Evolutionary conservation across 305 asterid genomes (phyloP).

Genomic region (Rubia peregrina): DNA sequence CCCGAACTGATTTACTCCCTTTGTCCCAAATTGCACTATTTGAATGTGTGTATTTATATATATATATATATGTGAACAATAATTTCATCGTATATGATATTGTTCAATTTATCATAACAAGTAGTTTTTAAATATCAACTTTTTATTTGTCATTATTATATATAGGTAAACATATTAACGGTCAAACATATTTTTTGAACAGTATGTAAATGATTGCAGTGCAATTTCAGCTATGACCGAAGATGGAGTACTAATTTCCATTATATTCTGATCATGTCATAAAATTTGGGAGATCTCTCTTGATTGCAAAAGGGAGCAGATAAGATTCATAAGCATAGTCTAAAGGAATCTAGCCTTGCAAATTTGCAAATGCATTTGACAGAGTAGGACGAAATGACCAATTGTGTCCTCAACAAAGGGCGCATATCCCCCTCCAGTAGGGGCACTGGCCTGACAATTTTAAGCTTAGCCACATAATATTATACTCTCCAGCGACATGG

Average conservation of each 20-base stretch:
- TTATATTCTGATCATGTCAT: constrained; percentile 39
- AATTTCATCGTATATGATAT: too few species aligned
- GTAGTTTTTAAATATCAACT: too few species aligned
- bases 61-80: too few species aligned
- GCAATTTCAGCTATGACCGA: too few species aligned
- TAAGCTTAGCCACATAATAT: not conserved
- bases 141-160: too few species aligned
- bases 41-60: too few species aligned
- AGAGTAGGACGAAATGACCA: constrained; percentile 24
- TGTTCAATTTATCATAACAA: too few species aligned
- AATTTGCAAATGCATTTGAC: constrained; percentile 13
- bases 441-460: constrained; percentile 5
- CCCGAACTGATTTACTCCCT: constrained; percentile 16
- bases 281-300: constrained; percentile 20
- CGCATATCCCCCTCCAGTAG: constrained; percentile 25
- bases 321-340: not conserved
- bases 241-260: too few species aligned
- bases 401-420: constrained; percentile 30
- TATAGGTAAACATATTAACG: too few species aligned
- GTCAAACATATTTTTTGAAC: too few species aligned
- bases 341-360: constrained; percentile 18
- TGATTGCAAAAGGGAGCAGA: constrained; percentile 8
- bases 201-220: too few species aligned
- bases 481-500: not conserved
- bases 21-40: too few species aligned